Base-by-base conservation (phyloP, 176 grass and related monocot genomes). In the Saccharum officinarum region DNA sequence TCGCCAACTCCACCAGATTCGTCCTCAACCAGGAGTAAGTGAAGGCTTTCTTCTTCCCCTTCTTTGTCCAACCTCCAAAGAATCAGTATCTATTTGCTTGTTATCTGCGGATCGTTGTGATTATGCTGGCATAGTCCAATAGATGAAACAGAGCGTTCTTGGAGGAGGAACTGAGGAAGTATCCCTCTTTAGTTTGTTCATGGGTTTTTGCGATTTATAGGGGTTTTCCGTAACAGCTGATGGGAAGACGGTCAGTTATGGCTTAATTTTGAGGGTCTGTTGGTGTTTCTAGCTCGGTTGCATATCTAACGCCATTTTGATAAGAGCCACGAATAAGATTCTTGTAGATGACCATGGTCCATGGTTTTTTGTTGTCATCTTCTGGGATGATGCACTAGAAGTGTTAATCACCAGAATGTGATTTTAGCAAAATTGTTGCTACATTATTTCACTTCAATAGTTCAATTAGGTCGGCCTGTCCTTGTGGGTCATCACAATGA, bases 21-120 rank as follows among this genome's bases (percentile, higher is more conserved):
- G 85, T 84, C 7, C 91, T 98, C 60, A 98, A 98, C 94, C 95
- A 95, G 80, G 95, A 98, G 95, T 94, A 22, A 94, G 95, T 95
- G 65, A 17, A 92, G 90, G 90, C 23, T 20, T 76, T 72, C 42
- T 59, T 66, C 7, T 22, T 5, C 42, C 78, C 49, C 15, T 15
- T 15, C 15, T 75, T 25, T 37, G 30, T 49, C 34, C 17, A 18
- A 13, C 42, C 11, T 18, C 17, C n/a, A 3, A 45, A 44, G 44
- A 44, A 55, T 66, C 57, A 20, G 61, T 42, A 45, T 20, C n/a
- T 77, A 38, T 49, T 40, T 8, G 6, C 31, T 17, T 76, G 70
- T 26, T 55, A 60, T 60, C 7, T 61, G 20, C 8, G 22, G 25
- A 45, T 4, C 13, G 34, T 15, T 61, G 57, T 3, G 13, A 8